Base-by-base conservation (phyloP, 495 filamentous ascomycete genomes). In the Xylaria cubensis region DNA sequence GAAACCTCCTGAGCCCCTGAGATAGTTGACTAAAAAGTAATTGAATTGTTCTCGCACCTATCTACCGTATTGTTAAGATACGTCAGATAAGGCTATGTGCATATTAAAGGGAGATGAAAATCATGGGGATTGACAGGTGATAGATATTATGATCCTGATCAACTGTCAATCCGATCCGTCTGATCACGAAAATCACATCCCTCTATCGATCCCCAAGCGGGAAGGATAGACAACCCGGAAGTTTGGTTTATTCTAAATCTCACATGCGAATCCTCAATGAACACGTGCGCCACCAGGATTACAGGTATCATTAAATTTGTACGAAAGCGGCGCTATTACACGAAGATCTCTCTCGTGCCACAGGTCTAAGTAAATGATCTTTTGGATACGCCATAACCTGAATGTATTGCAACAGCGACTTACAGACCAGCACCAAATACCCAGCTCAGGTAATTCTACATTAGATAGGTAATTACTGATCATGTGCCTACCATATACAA, bases 1-100 rank as follows among this genome's bases (percentile, higher is more conserved):
- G 65, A 67, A 67, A 67, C 65, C 65, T 56, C 65, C 65, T 67
- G 65, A 67, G 50, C 50, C 50, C 50, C 34, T 65, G 42, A 50
- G 42, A 34, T 29, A 17, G 39, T 46, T 46, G 3, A 44, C 4
- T 6, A 17, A 36, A 13, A 34, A 26, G 26, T 34, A 34, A 29
- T 12, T 59, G 34, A 36, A 13, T 34, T 12, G 6, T 59, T 36
- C 29, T 36, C 21, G 51, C 51, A 55, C 48, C n/a, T 51, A 26
- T 3, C 51, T 21, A 55, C 26, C 15, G 51, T 55, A 29, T 29
- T 29, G 26, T 55, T 55, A 29, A 55, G 21, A 55, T 26, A 55
- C 24, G 26, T 6, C 24, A 26, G 13, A 15, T 15, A 15, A 29
- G 53, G 29, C 26, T 13, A 53, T 53, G 50, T 13, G 50, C 7